Base-by-base conservation (phyloP, 306 rosid species). In the Pachyrhizus erosus region DNA sequence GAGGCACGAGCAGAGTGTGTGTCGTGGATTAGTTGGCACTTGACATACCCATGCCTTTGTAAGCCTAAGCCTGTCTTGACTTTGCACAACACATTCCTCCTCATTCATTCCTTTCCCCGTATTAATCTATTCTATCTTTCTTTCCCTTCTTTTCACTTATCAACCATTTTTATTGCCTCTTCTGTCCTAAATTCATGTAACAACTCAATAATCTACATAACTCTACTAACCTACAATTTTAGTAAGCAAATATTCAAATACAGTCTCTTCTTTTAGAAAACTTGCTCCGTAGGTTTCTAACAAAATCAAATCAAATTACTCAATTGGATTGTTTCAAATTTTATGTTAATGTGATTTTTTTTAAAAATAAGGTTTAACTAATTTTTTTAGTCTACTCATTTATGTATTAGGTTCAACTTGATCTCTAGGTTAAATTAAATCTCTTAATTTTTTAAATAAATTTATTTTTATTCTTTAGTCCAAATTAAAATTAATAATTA, bases 1-100 rank as follows among this genome's bases (percentile, higher is more conserved):
- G 57, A 4, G 84, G 85, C 88, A 84, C 94, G 91, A 66, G 85
- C 27, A 87, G 26, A 49, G 84, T 81, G 92, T 55, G 91, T 90
- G 93, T 29, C 71, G 5, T 54, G 55, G 80, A 69, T 75, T 57
- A 43, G 87, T 62, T 80, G 89, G 88, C 98, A 83, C 85, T 76
- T 81, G 91, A 43, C 48, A n/a, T 2, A 62, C 97, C 83, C 83
- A 80, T 21, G 90, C 90, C 82, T 61, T 4, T 84, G 45, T 27
- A 72, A 48, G 86, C 84, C 14, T 51, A 52, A 18, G 60, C 86
- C 29, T 68, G 27, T 60, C 69, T 40, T 64, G 72, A 49, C 66
- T 75, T 80, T 20, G n/a, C 9, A 61, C 49, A 4, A 45, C 87
- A 81, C 89, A 86, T 87, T 87, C 89, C 82, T 42, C 67, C 49